Evolutionary conservation across 2,329 filamentous ascomycete genomes (phyloP).

Genomic region (Fusarium bulbicola): DNA sequence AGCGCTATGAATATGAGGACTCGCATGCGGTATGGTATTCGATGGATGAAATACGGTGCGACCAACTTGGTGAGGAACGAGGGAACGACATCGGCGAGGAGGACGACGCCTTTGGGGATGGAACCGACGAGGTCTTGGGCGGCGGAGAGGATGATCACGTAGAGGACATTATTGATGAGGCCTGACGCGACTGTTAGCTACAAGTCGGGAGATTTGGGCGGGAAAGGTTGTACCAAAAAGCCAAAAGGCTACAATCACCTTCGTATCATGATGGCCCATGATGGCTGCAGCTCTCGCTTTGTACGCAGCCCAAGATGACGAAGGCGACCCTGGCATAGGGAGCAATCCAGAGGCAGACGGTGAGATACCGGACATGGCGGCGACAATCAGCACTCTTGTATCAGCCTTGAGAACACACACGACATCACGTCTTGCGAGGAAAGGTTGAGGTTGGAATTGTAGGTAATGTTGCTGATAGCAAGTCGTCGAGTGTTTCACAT

Average conservation of each 20-base stretch:
- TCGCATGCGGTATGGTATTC: slow-evolving; percentile 80
- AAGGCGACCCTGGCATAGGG: slow-evolving; percentile 66
- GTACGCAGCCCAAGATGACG: slow-evolving; percentile 79
- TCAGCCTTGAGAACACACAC: not conserved
- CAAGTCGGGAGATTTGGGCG: accelerated
- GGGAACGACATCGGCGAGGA: slow-evolving; percentile 91
- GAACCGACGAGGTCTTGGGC: slow-evolving; percentile 95
- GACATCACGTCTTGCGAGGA: slow-evolving; percentile 12
- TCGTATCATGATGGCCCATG: slow-evolving; percentile 73
- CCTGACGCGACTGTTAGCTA: slow-evolving; percentile 38
- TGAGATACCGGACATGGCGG: slow-evolving; percentile 49
- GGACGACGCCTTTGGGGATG: slow-evolving; percentile 89
- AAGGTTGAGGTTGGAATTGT: not conserved
- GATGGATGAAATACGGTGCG: slow-evolving; percentile 93
- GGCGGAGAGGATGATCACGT: slow-evolving; percentile 94
- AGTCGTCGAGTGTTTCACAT: not conserved
- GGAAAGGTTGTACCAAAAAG: slow-evolving; percentile 74
- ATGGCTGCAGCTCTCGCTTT: slow-evolving; percentile 69
- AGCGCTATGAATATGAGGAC: slow-evolving; percentile 78
- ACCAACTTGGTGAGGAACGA: slow-evolving; percentile 88
- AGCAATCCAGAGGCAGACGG: slow-evolving; percentile 58
- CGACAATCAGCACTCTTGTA: not conserved
- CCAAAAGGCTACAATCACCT: slow-evolving; percentile 88
- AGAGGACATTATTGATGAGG: slow-evolving; percentile 93
- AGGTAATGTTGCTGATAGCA: slow-evolving; percentile 16